phyloP scores from a whole-genome alignment of 768 basidiomycete species.

The Clavaria fumosa region DNA sequence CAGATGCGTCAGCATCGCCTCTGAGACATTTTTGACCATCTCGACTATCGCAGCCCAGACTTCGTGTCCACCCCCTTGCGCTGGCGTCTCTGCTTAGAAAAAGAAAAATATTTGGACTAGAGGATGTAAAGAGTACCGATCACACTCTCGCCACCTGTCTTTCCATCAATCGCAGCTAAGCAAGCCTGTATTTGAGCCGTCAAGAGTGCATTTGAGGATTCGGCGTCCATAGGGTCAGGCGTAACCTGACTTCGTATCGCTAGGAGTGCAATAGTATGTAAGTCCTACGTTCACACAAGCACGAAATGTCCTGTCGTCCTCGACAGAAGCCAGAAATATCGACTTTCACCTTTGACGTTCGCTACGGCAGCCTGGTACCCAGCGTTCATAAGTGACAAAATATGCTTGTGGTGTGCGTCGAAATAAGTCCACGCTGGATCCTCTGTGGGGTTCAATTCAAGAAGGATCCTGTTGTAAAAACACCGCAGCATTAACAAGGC shows the following conservation, averaged over 20 bases:
- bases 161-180: constrained; percentile 43
- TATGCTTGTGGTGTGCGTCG: constrained; percentile 81
- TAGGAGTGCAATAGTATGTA: constrained; percentile 12
- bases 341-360: constrained; percentile 34
- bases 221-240: constrained; percentile 21
- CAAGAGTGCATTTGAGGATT: constrained; percentile 28
- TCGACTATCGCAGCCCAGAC: constrained; percentile 70
- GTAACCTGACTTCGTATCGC: constrained; percentile 31
- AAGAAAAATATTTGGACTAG: constrained; percentile 1
- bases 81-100: too few species aligned
- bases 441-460: constrained; percentile 74
- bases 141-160: too few species aligned
- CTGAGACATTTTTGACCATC: constrained; percentile 78
- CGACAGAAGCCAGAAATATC: constrained; percentile 5
- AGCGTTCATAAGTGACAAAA: constrained; percentile 61
- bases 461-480: constrained; percentile 45
- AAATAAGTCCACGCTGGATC: constrained; percentile 96
- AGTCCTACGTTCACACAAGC: too few species aligned
- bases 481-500: background rate
- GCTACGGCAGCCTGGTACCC: constrained; percentile 38
- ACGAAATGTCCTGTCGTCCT: too few species aligned
- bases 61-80: constrained; percentile 53
- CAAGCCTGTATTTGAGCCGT: constrained; percentile 45
- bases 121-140: too few species aligned
- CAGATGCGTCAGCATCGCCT: constrained; percentile 66